These are phyloP conservation scores for Malassezia dermatis DNA, from an alignment of 1,284 basidiomycete species.

Conservation along the genomic window DNA sequence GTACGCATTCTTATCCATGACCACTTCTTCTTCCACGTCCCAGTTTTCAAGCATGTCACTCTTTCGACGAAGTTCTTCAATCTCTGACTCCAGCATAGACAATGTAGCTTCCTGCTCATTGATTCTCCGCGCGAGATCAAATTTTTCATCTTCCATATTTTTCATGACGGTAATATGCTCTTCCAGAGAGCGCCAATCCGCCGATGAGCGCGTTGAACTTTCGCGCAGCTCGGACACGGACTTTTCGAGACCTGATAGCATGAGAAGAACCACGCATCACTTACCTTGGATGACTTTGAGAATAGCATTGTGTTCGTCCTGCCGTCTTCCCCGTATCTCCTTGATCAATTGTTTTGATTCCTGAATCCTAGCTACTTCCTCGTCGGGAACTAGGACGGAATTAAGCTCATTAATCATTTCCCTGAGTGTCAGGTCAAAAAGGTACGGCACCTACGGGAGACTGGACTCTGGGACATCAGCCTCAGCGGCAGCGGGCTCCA, in stretches of 20 bases:
- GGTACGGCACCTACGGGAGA: constrained; percentile 5
- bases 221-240: constrained; percentile 23
- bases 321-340: not conserved
- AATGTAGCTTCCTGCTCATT: constrained; percentile 33
- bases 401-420: constrained; percentile 18
- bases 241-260: constrained; percentile 15
- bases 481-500: not conserved
- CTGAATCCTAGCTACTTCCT: constrained; percentile 9
- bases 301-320: not conserved
- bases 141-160: constrained; percentile 32
- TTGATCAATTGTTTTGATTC: not conserved
- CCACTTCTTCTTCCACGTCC: constrained; percentile 28
- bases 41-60: constrained; percentile 26
- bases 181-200: constrained; percentile 29
- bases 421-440: not conserved
- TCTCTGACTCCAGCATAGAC: constrained; percentile 24
- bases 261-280: not conserved
- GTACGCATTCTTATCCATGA: constrained; percentile 32
- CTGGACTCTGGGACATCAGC: constrained; percentile 8
- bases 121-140: constrained; percentile 35
- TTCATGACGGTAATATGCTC: constrained; percentile 24
- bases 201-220: constrained; percentile 24
- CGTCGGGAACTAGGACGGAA: constrained; percentile 14
- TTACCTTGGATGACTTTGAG: not conserved
- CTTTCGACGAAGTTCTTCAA: constrained; percentile 21